Evolutionary conservation across 2,329 filamentous ascomycete genomes (phyloP).

Genomic region (Westerdykella sp.): DNA sequence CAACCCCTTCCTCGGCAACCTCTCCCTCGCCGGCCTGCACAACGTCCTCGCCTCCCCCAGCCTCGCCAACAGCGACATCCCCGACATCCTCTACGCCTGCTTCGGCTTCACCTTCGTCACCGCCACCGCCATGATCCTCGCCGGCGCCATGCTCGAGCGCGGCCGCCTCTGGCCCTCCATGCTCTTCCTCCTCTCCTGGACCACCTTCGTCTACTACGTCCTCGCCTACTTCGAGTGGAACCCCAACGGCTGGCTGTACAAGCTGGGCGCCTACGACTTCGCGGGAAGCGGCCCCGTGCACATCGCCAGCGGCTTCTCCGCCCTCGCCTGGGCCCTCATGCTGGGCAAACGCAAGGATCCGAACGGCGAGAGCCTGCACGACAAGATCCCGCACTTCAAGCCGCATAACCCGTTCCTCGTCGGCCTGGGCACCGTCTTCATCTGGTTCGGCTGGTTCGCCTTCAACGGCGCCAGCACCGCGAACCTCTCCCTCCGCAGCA

Average conservation of each 20-base stretch:
- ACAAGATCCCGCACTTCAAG: slow-evolving; percentile 54
- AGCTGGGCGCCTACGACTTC: slow-evolving; percentile 65
- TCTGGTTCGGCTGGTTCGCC: slow-evolving; percentile 34
- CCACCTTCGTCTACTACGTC: slow-evolving; percentile 33
- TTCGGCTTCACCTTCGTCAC: slow-evolving; percentile 34
- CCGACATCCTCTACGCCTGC: slow-evolving; percentile 29
- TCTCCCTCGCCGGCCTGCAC: slow-evolving; percentile 28
- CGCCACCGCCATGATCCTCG: slow-evolving; percentile 28
- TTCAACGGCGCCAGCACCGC: slow-evolving; percentile 43
- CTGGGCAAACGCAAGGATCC: slow-evolving; percentile 62
- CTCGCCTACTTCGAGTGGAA: slow-evolving; percentile 76
- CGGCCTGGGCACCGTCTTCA: slow-evolving; percentile 63
- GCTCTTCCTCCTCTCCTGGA: slow-evolving; percentile 33
- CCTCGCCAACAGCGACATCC: slow-evolving; percentile 29
- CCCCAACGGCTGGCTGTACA: slow-evolving; percentile 63
- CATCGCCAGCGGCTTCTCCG: slow-evolving; percentile 65
- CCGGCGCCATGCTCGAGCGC: slow-evolving; percentile 31
- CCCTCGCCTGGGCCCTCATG: slow-evolving; percentile 67
- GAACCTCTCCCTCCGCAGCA: slow-evolving; percentile 48
- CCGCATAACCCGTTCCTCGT: slow-evolving; percentile 71
- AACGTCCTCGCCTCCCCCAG: slow-evolving; percentile 26
- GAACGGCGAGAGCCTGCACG: slow-evolving; percentile 43
- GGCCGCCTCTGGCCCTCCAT: slow-evolving; percentile 26
- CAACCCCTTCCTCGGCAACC: slow-evolving; percentile 22
- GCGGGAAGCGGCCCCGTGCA: slow-evolving; percentile 71